Evolutionary conservation across 1,139 yeast species (phyloP), one percentile per base, ranked within the genome.

Genomic region (Nakaseomyces glabratus): DNA sequence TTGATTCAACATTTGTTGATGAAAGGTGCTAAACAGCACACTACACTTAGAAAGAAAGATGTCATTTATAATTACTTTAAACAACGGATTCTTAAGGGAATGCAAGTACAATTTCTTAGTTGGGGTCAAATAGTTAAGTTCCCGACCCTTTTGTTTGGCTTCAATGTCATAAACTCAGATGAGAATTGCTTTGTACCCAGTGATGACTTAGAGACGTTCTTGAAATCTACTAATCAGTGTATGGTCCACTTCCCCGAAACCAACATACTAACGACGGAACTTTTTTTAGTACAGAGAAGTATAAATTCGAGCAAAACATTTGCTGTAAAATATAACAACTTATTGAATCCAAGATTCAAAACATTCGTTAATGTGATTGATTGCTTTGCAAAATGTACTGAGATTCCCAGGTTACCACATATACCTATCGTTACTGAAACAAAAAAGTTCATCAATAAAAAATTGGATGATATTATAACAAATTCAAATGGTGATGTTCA

Each of bases 211-310:
- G 38, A 34, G 21, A 31, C 35, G 6, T 33, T 35, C 20, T 24
- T 48, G 6, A 28, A 33, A 17, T 40, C 35, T 19, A 51, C 52
- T 2, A 49, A 51, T 25, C 44, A 43, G 4, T 68, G 71, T 1
- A 42, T 77, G 4, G 44, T 51, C 1, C 25, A 52, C 7, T 80
- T 80, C 41, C 90, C 93, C 0, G 93, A 81, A 53, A 88, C 79
- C 2, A 81, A 80, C 49, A 71, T 79, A 3, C 69, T 72, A 57
- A 70, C 76, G 0, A 57, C 63, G 4, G 66, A 65, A 22, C 65
- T 69, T 20, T 52, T 64, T 0, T 52, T 58, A 6, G 46, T 76
- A 10, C 84, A 78, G 42, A 60, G 63, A 28, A 63, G 66, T 29
- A 66, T 76, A 39, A 61, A 71, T 20, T 66, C 67, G 29, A 68